Evolutionary conservation across 2,329 filamentous ascomycete genomes (phyloP).

Genomic region (Colletotrichum tamarilloi): DNA sequence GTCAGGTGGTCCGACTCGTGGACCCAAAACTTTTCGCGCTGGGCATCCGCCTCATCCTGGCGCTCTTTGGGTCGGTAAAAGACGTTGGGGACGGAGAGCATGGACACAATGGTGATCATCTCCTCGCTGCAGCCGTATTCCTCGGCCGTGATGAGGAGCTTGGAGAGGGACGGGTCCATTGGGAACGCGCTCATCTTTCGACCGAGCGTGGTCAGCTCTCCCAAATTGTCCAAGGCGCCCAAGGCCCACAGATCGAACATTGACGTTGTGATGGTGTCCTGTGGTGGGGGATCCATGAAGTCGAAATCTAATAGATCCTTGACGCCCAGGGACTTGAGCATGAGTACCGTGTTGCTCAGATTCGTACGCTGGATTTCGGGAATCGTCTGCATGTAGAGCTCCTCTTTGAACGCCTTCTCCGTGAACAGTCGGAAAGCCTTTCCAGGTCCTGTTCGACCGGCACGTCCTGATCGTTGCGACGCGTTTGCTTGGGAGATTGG

Average conservation of each 20-base stretch:
- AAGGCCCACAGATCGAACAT: slow-evolving; percentile 98
- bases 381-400: slow-evolving; percentile 96
- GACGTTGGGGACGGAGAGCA: slow-evolving; percentile 96
- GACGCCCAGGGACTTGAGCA: slow-evolving; percentile 94
- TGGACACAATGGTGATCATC: slow-evolving; percentile 97
- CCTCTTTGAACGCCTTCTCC: slow-evolving; percentile 93
- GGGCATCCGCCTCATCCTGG: slow-evolving; percentile 94
- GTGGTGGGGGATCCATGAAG: slow-evolving; percentile 98
- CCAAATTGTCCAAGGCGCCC: slow-evolving; percentile 92
- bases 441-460: slow-evolving; percentile 92
- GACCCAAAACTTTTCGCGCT: slow-evolving; percentile 97
- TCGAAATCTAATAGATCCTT: slow-evolving; percentile 96
- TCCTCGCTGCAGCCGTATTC: slow-evolving; percentile 95
- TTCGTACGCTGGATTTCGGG: slow-evolving; percentile 98
- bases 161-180: slow-evolving; percentile 96
- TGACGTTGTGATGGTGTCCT: slow-evolving; percentile 97
- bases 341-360: slow-evolving; percentile 90
- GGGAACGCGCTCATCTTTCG: slow-evolving; percentile 96
- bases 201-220: slow-evolving; percentile 88
- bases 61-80: slow-evolving; percentile 98
- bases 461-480: slow-evolving; percentile 91
- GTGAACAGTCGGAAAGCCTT: slow-evolving; percentile 96
- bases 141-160: slow-evolving; percentile 90
- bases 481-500: slow-evolving; percentile 98
- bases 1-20: slow-evolving; percentile 97